Conservation (phyloP, 371 early-diverging fungal genomes). For the Apophysomyces elegans region DNA sequence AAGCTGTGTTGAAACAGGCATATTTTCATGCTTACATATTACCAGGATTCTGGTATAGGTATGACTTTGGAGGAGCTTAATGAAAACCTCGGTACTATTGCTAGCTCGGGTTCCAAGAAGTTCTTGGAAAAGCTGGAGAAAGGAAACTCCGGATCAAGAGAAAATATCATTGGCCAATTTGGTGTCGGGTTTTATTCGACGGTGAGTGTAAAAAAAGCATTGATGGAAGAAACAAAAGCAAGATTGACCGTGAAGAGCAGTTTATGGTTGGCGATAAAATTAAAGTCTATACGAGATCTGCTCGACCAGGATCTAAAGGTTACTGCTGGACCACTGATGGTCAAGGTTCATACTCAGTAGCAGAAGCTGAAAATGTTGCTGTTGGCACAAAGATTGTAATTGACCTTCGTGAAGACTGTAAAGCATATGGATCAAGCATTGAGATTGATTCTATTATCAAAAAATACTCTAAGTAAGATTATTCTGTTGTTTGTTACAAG, state of each 20-base stretch:
- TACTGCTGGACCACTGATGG: constrained; percentile 88
- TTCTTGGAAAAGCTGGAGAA: constrained; percentile 85
- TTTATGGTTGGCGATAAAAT: constrained; percentile 89
- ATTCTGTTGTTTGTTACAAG: background rate
- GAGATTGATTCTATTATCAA: constrained; percentile 83
- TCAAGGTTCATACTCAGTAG: constrained; percentile 77
- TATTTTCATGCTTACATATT: background rate
- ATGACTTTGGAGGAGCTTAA: constrained; percentile 95
- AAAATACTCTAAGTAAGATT: constrained; percentile 85
- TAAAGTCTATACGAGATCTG: constrained; percentile 82
- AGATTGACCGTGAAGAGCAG: constrained; percentile 25
- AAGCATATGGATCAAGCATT: constrained; percentile 79
- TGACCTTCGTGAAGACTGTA: constrained; percentile 89
- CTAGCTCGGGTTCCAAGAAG: constrained; percentile 90
- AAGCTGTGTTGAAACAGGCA: background rate
- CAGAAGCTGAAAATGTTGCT: constrained; percentile 75
- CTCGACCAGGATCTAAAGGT: constrained; percentile 72
- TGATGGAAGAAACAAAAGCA: background rate
- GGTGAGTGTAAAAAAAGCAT: constrained; percentile 32
- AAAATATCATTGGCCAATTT: constrained; percentile 97
- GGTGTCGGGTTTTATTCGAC: constrained; percentile 94
- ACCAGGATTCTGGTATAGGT: constrained; percentile 95
- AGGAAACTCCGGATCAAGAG: constrained; percentile 59
- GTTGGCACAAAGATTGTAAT: constrained; percentile 96
- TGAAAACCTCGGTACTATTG: constrained; percentile 96